Conservation (phyloP, 345 rosid species). For the Gossypium mustelinum region DNA sequence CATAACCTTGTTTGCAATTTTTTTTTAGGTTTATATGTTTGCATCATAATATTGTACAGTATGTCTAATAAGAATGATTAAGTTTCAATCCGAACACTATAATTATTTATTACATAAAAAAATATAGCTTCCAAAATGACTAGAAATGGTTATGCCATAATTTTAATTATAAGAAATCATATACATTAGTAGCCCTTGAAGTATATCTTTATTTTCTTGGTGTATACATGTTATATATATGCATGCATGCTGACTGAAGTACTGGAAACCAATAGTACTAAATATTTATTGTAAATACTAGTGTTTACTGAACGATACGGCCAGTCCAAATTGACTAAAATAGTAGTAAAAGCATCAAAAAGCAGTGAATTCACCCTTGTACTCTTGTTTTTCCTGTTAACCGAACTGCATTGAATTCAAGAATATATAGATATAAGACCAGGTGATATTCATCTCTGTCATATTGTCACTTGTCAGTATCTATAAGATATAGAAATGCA, state of each 20-base stretch:
- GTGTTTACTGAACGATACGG: neutral
- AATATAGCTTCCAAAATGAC: neutral
- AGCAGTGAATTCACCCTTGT: constrained; percentile 1
- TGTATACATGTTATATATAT: neutral
- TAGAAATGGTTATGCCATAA: neutral
- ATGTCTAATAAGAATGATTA: neutral
- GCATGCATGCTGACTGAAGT: neutral
- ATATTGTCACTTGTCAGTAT: neutral
- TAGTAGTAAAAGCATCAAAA: neutral
- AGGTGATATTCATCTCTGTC: neutral
- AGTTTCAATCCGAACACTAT: neutral
- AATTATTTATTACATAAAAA: neutral
- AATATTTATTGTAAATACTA: constrained; percentile 9
- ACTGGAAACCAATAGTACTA: neutral
- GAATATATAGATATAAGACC: neutral
- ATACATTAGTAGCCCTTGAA: neutral
- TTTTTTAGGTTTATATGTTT: neutral
- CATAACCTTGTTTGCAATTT: neutral
- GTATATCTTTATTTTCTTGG: neutral
- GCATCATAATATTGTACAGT: neutral
- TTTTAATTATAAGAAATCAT: neutral
- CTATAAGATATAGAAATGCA: neutral
- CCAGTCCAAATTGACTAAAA: neutral
- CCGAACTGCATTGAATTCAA: neutral
- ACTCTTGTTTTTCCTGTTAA: neutral